phyloP scores from a whole-genome alignment of 352 stramenopile genomes.

The Halophytophthora polymorphica region DNA sequence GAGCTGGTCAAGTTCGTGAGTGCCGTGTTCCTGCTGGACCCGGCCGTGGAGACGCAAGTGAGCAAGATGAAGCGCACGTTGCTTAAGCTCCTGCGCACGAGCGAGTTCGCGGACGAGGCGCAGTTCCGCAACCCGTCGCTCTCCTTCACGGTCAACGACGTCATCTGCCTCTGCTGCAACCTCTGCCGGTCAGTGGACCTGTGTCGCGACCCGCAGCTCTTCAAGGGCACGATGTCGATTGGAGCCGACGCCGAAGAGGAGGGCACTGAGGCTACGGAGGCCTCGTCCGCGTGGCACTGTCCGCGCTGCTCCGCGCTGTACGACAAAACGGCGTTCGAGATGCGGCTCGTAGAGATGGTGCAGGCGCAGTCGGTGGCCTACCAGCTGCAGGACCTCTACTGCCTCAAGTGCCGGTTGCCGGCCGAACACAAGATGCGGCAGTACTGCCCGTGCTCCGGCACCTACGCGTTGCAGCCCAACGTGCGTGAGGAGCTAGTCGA shows the following conservation, averaged over 20 bases:
- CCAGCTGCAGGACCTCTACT: slow-evolving; percentile 91
- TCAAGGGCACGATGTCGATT: slow-evolving; percentile 62
- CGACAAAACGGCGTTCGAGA: slow-evolving; percentile 88
- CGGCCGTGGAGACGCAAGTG: slow-evolving; percentile 88
- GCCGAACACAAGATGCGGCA: slow-evolving; percentile 72
- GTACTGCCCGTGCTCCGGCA: slow-evolving; percentile 81
- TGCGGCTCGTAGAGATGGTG: slow-evolving; percentile 89
- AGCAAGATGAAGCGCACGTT: slow-evolving; percentile 90
- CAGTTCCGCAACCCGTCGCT: slow-evolving; percentile 94
- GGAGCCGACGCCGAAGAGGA: slow-evolving; percentile 28
- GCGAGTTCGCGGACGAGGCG: slow-evolving; percentile 76
- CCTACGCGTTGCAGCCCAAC: slow-evolving; percentile 38
- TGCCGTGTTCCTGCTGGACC: slow-evolving; percentile 92
- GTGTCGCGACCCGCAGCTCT: slow-evolving; percentile 90
- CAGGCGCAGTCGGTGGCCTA: slow-evolving; percentile 88
- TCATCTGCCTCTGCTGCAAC: slow-evolving; percentile 97
- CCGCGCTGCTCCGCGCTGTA: slow-evolving; percentile 91
- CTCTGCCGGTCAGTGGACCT: slow-evolving; percentile 96
- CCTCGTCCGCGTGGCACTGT: slow-evolving; percentile 78
- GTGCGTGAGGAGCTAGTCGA: slow-evolving; percentile 41
- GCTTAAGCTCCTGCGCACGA: slow-evolving; percentile 77
- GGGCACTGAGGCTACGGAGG: slow-evolving; percentile 14
- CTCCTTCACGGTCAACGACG: slow-evolving; percentile 94
- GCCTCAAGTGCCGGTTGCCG: slow-evolving; percentile 73
- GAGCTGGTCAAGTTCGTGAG: slow-evolving; percentile 97